Percentiles rank a stretch among this genome's conserved stretches.
phyloP scores from a whole-genome alignment of 2,329 filamentous ascomycete genomes.

The Penicillium sp. region DNA sequence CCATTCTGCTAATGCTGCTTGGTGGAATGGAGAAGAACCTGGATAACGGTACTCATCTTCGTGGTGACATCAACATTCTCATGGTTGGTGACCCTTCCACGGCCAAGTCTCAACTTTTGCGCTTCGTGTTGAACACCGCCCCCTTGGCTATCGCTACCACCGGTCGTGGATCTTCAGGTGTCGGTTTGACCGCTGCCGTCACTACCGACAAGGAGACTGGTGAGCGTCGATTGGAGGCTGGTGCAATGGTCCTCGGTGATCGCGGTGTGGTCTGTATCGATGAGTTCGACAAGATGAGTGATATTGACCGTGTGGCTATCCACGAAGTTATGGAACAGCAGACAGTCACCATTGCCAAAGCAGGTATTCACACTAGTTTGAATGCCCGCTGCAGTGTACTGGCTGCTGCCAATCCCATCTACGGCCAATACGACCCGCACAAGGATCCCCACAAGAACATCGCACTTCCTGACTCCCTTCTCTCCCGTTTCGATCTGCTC shows the following conservation, averaged over 20 bases:
- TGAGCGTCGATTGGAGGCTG: constrained; percentile 89
- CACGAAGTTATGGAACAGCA: constrained; percentile 99
- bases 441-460: constrained; percentile 99
- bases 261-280: constrained; percentile 98
- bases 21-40: constrained; percentile 98
- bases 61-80: constrained; percentile 98
- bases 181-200: constrained; percentile 95
- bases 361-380: constrained; percentile 94
- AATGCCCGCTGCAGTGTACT: constrained; percentile 97
- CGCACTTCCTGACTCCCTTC: constrained; percentile 88
- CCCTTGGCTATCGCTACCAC: constrained; percentile 96
- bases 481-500: constrained; percentile 97
- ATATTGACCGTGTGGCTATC: constrained; percentile 95
- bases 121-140: constrained; percentile 96
- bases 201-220: constrained; percentile 97
- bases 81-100: constrained; percentile 99
- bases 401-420: constrained; percentile 95
- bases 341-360: constrained; percentile 98
- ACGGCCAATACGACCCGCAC: constrained; percentile 96
- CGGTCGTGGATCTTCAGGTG: constrained; percentile 92
- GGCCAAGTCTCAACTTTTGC: constrained; percentile 95
- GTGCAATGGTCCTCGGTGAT: constrained; percentile 98
- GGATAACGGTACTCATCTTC: constrained; percentile 94
- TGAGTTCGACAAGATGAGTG: constrained; percentile 99
- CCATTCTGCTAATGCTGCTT: constrained; percentile 90